Evolutionary conservation across 108 stramenopile species (phyloP), one percentile per base, ranked within the genome.

Genomic region (Discostella pseudostelligera): DNA sequence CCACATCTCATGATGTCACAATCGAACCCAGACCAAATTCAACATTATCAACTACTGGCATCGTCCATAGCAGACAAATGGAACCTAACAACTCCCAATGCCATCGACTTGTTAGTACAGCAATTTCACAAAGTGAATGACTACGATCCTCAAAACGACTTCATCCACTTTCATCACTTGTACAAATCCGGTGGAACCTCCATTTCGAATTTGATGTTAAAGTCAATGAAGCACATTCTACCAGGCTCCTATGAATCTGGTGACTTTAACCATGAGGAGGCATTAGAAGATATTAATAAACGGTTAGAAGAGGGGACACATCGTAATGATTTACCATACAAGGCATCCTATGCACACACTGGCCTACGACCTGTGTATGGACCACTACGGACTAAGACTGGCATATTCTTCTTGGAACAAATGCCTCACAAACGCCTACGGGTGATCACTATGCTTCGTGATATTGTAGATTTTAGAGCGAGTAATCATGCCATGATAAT

Each of bases 401-500:
- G 62, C 8, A 39, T 39, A 12, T 76, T 76, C 48, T 63, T 67
- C 32, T 43, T 50, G 57, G 22, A 69, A 43, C 67, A 76, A 21
- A 63, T 76, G 28, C 74, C 74, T 6, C 45, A 64, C 47, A 68
- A 51, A 40, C 62, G 67, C 12, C 54, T 76, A 0, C 44, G 75
- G 0, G 75, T 51, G 1, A 57, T 69, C 8, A 65, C 75, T 16
- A 76, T 76, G 75, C 44, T 76, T 6, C 63, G 75, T 24, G 75
- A 76, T 26, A 59, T 67, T 0, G 51, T 60, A 21, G 75, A 76
- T 39, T 69, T 76, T 46, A 39, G 75, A 17, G 75, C 75, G 8
- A 60, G 58, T 50, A 76, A 76, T 63, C 75, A 76, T 59, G 75
- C 75, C 22, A 76, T 76, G 75, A 76, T 76, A n/a, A 76, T 76